phyloP scores from a whole-genome alignment of 176 grass and related monocot species.

The Oryza punctata region DNA sequence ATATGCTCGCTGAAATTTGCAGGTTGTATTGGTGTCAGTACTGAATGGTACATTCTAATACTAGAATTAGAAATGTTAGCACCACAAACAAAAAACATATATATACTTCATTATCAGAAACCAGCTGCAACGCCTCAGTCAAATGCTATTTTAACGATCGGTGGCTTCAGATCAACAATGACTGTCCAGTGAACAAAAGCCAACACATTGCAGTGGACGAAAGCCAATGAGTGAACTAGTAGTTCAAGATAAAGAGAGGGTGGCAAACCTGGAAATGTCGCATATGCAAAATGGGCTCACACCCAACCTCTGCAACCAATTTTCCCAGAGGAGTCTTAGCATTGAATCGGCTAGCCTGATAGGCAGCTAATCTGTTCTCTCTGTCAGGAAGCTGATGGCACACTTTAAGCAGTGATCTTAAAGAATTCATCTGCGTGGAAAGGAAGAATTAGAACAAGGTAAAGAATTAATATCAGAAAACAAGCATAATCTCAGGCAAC shows the following conservation, averaged over 20 bases:
- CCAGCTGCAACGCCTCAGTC: background rate
- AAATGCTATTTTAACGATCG: background rate
- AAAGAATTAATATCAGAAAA: background rate
- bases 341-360: slow-evolving; percentile 77
- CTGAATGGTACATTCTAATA: background rate
- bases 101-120: background rate
- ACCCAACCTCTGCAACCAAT: slow-evolving; percentile 85
- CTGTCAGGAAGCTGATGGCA: slow-evolving; percentile 83
- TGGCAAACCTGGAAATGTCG: slow-evolving; percentile 87
- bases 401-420: slow-evolving; percentile 67
- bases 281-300: slow-evolving; percentile 98
- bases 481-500: slow-evolving; percentile 10
- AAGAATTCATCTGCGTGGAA: slow-evolving; percentile 87
- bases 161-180: background rate
- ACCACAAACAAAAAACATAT: background rate
- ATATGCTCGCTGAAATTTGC: background rate
- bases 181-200: slow-evolving; percentile 4
- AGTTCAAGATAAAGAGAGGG: slow-evolving; percentile 24
- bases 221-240: background rate
- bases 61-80: background rate
- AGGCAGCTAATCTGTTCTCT: slow-evolving; percentile 54
- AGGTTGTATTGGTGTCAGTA: background rate
- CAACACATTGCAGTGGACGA: slow-evolving; percentile 7
- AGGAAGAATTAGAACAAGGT: slow-evolving; percentile 11
- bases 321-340: slow-evolving; percentile 80